These are phyloP conservation scores for Collybiopsis confluens DNA, from an alignment of 768 basidiomycete species.

Conservation along the genomic window DNA sequence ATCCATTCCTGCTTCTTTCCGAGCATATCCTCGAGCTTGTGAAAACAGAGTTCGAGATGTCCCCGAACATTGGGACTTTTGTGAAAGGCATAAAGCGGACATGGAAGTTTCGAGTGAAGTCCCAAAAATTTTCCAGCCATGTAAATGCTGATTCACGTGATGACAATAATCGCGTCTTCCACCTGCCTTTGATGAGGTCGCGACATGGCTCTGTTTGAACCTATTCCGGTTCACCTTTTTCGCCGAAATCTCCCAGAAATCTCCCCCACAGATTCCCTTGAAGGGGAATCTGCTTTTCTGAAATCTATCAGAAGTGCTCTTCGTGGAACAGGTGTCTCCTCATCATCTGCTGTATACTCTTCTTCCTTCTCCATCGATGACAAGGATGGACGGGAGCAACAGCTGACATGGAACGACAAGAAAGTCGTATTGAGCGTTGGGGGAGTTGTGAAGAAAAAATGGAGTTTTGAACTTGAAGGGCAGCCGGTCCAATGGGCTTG, in stretches of 20 bases:
- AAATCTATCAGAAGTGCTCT: conserved; percentile 57
- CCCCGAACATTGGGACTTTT: background rate
- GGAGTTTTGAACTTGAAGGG: conserved; percentile 68
- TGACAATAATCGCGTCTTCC: no score
- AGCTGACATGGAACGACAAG: conserved; percentile 66
- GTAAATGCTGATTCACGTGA: no score
- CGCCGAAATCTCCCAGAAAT: background rate
- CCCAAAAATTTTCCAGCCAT: no score
- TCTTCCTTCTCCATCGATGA: conserved; percentile 34
- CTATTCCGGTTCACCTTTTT: background rate
- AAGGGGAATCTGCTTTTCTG: conserved; percentile 38
- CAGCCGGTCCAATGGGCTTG: conserved; percentile 79
- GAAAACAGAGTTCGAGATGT: background rate
- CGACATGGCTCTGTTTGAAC: conserved; percentile 4
- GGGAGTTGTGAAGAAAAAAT: conserved; percentile 65
- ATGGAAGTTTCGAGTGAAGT: background rate
- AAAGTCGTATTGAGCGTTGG: conserved; percentile 63
- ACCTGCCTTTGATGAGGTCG: background rate
- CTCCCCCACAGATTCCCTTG: background rate
- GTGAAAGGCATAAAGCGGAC: background rate
- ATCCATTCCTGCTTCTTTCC: conserved; percentile 43
- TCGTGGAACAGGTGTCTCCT: conserved; percentile 46
- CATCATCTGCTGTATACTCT: conserved; percentile 36
- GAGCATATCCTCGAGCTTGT: conserved; percentile 30
- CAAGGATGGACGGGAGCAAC: conserved; percentile 48